Conservation (phyloP, 2,329 filamentous ascomycete species). For the Acrodontium crateriforme region DNA sequence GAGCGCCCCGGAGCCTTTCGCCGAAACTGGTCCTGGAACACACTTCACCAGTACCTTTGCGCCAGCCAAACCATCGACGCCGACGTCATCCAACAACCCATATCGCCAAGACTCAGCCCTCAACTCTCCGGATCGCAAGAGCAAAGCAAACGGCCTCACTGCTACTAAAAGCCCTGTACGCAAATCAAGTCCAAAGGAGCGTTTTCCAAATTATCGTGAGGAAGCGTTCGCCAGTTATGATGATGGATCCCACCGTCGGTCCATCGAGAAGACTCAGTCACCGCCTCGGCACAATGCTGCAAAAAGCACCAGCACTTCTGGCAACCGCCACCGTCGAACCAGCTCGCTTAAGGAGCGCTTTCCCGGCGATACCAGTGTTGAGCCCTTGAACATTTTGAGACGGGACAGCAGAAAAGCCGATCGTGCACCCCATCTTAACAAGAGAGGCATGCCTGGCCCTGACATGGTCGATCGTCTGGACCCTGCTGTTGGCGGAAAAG, state of each 20-base stretch:
- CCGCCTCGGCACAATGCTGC: constrained; percentile 8
- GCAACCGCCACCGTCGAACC: constrained; percentile 23
- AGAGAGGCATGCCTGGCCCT: constrained; percentile 50
- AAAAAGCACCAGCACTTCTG: constrained; percentile 8
- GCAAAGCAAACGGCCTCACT: not conserved
- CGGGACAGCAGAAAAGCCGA: constrained; percentile 52
- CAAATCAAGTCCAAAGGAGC: constrained; percentile 31
- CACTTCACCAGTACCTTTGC: constrained; percentile 39
- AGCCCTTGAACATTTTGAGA: constrained; percentile 53
- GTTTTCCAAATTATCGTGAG: constrained; percentile 36
- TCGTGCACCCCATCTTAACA: constrained; percentile 51
- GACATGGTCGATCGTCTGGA: constrained; percentile 77
- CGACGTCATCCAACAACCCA: constrained; percentile 15
- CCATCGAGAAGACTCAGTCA: constrained; percentile 13
- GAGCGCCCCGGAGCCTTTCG: constrained; percentile 51
- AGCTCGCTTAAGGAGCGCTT: constrained; percentile 46
- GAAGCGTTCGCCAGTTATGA: constrained; percentile 22
- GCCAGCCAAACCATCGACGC: constrained; percentile 17
- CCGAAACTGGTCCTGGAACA: constrained; percentile 51
- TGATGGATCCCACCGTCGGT: constrained; percentile 11
- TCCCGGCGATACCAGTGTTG: constrained; percentile 49
- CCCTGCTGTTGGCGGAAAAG: constrained; percentile 42
- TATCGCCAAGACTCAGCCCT: constrained; percentile 25
- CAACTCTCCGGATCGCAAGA: constrained; percentile 25
- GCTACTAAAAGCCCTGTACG: constrained; percentile 19